Conservation (phyloP, 768 basidiomycete genomes). For the Tricholoma sp. region DNA sequence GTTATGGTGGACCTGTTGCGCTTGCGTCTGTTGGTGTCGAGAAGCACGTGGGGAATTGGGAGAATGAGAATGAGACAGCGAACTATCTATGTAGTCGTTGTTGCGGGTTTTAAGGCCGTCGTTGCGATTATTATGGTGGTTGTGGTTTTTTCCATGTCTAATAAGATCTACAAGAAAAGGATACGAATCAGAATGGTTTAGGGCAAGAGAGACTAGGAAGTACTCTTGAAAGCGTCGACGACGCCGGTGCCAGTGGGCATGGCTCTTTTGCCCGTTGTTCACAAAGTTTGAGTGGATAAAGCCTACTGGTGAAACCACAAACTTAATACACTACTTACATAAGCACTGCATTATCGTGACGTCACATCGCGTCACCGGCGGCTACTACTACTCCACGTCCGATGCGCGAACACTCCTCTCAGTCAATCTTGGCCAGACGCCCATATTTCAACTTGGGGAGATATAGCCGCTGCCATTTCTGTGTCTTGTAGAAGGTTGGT, state of each 20-base stretch:
- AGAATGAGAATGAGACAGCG: not conserved
- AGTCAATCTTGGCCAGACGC: too few species aligned
- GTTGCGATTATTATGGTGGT: conserved; percentile 32
- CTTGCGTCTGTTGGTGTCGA: conserved; percentile 23
- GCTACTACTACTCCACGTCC: not conserved
- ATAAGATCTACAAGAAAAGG: conserved; percentile 56
- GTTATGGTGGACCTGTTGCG: conserved; percentile 21
- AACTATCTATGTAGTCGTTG: conserved; percentile 13
- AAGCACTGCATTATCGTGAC: not conserved
- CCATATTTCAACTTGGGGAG: too few species aligned
- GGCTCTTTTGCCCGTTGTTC: not conserved
- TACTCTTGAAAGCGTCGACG: conserved; percentile 88
- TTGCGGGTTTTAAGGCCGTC: conserved; percentile 11
- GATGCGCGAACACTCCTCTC: too few species aligned
- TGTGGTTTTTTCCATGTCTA: conserved; percentile 72
- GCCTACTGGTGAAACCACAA: not conserved
- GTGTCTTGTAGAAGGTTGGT: too few species aligned
- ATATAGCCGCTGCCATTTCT: too few species aligned
- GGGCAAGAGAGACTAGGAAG: conserved; percentile 14
- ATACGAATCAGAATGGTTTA: conserved; percentile 7
- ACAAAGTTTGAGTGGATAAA: not conserved
- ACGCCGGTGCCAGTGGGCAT: conserved; percentile 61
- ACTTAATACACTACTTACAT: not conserved
- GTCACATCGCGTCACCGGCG: not conserved
- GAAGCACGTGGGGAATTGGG: conserved; percentile 25